Percentiles rank a stretch among this genome's conserved stretches.
These are phyloP conservation scores for Rhizophagus sp. DNA, from an alignment of 192 early-diverging fungal species.

Conservation along the genomic window DNA sequence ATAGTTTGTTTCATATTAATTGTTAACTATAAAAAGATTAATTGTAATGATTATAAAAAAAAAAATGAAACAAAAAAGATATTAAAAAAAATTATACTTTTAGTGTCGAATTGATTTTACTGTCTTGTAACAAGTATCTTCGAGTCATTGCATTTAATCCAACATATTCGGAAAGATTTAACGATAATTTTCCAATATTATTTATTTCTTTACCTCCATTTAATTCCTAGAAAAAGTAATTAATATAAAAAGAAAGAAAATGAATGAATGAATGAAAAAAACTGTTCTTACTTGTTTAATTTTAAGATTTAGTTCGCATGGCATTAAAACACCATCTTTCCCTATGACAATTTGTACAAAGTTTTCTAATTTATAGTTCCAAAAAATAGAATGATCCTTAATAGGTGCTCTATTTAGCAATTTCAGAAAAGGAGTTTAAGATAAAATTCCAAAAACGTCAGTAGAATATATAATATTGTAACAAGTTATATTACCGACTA, in stretches of 20 bases:
- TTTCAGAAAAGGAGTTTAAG: not conserved
- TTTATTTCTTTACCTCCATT: slow-evolving; percentile 61
- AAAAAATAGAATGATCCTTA: slow-evolving; percentile 61
- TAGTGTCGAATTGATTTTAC: slow-evolving; percentile 78
- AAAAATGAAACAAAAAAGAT: not conserved
- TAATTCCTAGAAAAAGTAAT: slow-evolving; percentile 51
- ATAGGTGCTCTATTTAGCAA: slow-evolving; percentile 42
- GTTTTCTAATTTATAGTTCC: slow-evolving; percentile 58
- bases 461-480: too few species aligned
- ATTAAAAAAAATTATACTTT: slow-evolving; percentile 53
- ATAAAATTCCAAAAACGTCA: slow-evolving; percentile 2
- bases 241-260: not conserved
- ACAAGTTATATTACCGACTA: slow-evolving; percentile 31
- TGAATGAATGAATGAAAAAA: slow-evolving; percentile 11
- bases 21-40: slow-evolving; percentile 27
- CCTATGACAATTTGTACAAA: slow-evolving; percentile 65
- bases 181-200: slow-evolving; percentile 63
- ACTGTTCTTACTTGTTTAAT: slow-evolving; percentile 62
- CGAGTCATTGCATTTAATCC: slow-evolving; percentile 49
- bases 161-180: slow-evolving; percentile 85
- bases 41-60: not conserved
- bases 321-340: slow-evolving; percentile 71
- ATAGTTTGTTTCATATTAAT: slow-evolving; percentile 40
- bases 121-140: slow-evolving; percentile 66
- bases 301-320: slow-evolving; percentile 71